A percentile compares a stretch with the other conserved stretches of the same genome.
These are phyloP conservation scores for Suillus clintonianus DNA, from an alignment of 768 basidiomycete species.

Conservation along the genomic window DNA sequence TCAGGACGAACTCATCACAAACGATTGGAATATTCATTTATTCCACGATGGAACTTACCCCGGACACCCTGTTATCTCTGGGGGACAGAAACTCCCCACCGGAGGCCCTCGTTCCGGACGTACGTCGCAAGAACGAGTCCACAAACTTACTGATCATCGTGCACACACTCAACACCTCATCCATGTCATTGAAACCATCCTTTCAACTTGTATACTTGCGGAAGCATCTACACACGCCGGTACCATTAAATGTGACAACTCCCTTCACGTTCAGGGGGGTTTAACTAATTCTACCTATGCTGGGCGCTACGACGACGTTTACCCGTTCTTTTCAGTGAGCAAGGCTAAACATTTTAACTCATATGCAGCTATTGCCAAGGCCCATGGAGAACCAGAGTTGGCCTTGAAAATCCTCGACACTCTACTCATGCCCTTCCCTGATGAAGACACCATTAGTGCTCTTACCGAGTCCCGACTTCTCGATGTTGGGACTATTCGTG, in stretches of 20 bases:
- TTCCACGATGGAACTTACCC: background rate
- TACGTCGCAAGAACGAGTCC: background rate
- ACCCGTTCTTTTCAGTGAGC: background rate
- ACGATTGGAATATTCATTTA: background rate
- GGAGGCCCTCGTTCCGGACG: background rate
- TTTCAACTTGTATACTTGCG: background rate
- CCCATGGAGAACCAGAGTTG: background rate
- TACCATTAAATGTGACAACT: background rate
- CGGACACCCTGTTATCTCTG: background rate
- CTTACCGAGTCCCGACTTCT: background rate
- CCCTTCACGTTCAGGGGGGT: background rate
- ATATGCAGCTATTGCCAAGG: background rate
- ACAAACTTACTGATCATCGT: background rate
- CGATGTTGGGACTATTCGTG: accelerated
- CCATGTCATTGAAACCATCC: background rate
- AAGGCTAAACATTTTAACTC: background rate
- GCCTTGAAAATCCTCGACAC: background rate
- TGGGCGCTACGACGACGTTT: background rate
- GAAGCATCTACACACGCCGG: accelerated
- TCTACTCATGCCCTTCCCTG: background rate
- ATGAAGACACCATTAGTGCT: background rate
- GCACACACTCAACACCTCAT: background rate
- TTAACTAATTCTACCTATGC: background rate
- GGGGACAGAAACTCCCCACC: background rate
- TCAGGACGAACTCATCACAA: accelerated